phyloP scores from a whole-genome alignment of 805 yeast genomes.

The Kuraishia ogatae region DNA sequence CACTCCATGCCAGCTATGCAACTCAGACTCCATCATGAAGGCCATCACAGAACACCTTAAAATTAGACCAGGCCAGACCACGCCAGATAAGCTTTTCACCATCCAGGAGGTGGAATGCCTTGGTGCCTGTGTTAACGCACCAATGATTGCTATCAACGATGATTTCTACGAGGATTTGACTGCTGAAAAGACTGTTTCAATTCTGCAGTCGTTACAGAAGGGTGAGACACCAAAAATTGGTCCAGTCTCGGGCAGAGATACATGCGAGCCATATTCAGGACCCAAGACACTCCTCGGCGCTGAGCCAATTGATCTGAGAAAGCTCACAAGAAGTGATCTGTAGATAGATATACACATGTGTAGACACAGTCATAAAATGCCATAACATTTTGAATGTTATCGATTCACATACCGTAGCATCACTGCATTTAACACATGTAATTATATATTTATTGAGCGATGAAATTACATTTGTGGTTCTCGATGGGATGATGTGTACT shows the following conservation, averaged over 20 bases:
- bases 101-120: conserved; percentile 85
- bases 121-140: conserved; percentile 89
- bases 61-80: conserved; percentile 71
- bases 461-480: no score
- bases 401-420: no score
- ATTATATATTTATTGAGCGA: no score
- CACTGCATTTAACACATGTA: no score
- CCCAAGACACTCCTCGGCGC: conserved; percentile 49
- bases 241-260: conserved; percentile 57
- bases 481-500: no score
- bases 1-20: conserved; percentile 82
- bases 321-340: conserved; percentile 66
- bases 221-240: conserved; percentile 63
- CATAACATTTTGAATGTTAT: background rate
- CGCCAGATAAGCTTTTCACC: conserved; percentile 67
- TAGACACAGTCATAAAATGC: background rate
- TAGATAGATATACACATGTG: conserved; percentile 12
- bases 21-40: conserved; percentile 69
- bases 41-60: conserved; percentile 54
- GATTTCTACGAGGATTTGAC: conserved; percentile 80
- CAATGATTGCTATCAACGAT: conserved; percentile 80
- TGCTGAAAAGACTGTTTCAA: conserved; percentile 47
- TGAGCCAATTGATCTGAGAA: conserved; percentile 62
- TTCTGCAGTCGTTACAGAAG: conserved; percentile 53
- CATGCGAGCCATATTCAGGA: conserved; percentile 75